Percentiles rank a stretch among this genome's conserved stretches.
Conservation (phyloP, 208 protist species). For the Blastocrithidia nonstop region DNA sequence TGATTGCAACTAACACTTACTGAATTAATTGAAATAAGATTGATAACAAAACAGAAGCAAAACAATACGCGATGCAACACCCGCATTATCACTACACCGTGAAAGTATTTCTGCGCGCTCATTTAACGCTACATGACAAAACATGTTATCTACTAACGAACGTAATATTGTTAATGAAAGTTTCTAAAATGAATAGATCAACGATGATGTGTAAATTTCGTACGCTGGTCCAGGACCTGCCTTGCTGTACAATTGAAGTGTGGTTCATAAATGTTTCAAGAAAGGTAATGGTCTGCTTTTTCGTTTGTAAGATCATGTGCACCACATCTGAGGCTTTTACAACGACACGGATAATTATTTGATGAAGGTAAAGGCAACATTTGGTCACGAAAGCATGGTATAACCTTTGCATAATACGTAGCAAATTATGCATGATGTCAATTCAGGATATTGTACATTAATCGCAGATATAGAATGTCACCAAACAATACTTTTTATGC, state of each 20-base stretch:
- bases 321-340: slow-evolving; percentile 61
- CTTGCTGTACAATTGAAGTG: slow-evolving; percentile 13
- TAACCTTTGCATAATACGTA: slow-evolving; percentile 19
- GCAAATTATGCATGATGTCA: slow-evolving; percentile 14
- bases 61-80: too few species aligned
- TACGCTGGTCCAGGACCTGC: slow-evolving; percentile 18
- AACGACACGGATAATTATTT: slow-evolving; percentile 51
- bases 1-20: too few species aligned
- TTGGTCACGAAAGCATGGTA: slow-evolving; percentile 42
- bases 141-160: too few species aligned
- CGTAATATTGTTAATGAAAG: neutral
- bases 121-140: too few species aligned
- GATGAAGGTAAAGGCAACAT: slow-evolving; percentile 41
- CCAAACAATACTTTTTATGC: slow-evolving; percentile 48
- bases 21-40: too few species aligned
- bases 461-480: slow-evolving; percentile 25
- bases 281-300: slow-evolving; percentile 56
- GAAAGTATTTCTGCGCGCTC: too few species aligned
- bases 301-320: slow-evolving; percentile 36
- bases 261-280: slow-evolving; percentile 56
- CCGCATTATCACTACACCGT: too few species aligned
- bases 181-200: neutral
- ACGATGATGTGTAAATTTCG: too few species aligned
- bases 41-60: too few species aligned
- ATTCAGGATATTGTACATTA: slow-evolving; percentile 27